These are phyloP conservation scores for Syncephalis fuscata DNA, from an alignment of 371 early-diverging fungal genomes.

Conservation along the genomic window DNA sequence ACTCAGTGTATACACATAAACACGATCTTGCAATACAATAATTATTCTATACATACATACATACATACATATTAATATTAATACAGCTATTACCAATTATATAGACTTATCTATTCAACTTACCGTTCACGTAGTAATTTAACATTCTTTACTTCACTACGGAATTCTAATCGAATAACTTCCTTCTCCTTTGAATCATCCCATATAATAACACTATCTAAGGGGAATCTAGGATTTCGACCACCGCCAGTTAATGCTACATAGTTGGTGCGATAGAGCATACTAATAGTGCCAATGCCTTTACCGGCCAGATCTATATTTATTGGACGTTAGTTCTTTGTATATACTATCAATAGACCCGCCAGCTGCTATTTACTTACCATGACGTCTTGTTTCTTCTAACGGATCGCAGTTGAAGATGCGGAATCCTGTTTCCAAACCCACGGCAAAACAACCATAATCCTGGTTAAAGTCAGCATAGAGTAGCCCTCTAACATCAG, in stretches of 20 bases:
- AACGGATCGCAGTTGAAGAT: conserved; percentile 90
- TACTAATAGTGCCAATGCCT: conserved; percentile 82
- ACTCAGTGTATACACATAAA: conserved; percentile 68
- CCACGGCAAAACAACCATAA: conserved; percentile 87
- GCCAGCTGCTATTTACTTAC: too few species aligned
- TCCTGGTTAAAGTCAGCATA: conserved; percentile 59
- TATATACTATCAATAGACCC: conserved; percentile 1
- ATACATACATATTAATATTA: conserved; percentile 1
- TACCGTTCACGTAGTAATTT: conserved; percentile 65
- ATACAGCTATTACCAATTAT: conserved; percentile 11
- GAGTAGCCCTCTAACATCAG: conserved; percentile 24
- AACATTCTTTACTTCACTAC: conserved; percentile 64
- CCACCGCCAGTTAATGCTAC: conserved; percentile 95
- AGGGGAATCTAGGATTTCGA: conserved; percentile 65
- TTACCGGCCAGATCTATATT: conserved; percentile 60
- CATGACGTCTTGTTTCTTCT: conserved; percentile 62
- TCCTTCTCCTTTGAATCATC: conserved; percentile 61
- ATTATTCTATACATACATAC: conserved; percentile 65
- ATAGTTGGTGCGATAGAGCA: conserved; percentile 87
- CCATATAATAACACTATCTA: conserved; percentile 83
- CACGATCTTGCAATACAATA: conserved; percentile 59
- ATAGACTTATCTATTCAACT: neutral
- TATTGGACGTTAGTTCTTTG: neutral
- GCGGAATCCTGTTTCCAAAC: conserved; percentile 73
- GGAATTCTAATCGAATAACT: conserved; percentile 65